These are phyloP conservation scores for Diaporthe vaccinii DNA, from an alignment of 2,329 filamentous ascomycete species.

Conservation along the genomic window DNA sequence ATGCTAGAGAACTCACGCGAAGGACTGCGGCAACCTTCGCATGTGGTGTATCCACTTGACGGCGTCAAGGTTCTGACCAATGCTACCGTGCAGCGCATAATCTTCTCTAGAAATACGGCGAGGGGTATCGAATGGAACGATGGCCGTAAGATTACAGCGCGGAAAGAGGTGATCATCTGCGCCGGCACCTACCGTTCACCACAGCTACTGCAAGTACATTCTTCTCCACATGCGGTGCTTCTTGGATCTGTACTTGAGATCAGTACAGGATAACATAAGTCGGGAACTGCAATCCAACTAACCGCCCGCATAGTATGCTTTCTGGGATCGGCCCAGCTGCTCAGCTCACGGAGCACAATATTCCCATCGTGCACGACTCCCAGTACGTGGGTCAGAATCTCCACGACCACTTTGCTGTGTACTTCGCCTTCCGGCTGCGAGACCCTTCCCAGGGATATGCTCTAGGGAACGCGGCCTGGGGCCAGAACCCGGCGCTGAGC, in stretches of 20 bases:
- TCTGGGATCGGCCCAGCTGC: conserved; percentile 53
- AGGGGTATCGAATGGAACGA: conserved; percentile 48
- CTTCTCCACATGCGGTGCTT: background rate
- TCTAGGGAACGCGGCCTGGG: conserved; percentile 33
- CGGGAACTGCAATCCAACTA: background rate
- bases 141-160: conserved; percentile 47
- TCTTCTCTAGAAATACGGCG: conserved; percentile 41
- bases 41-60: conserved; percentile 46
- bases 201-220: conserved; percentile 47
- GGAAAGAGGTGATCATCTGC: conserved; percentile 53
- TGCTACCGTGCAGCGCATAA: conserved; percentile 44
- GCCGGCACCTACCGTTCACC: conserved; percentile 54
- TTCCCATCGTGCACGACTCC: conserved; percentile 63
- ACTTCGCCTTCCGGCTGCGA: conserved; percentile 27
- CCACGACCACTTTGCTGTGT: conserved; percentile 59
- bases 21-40: conserved; percentile 44
- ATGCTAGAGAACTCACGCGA: conserved; percentile 46
- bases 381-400: conserved; percentile 71
- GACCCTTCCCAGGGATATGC: conserved; percentile 14
- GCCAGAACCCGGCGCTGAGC: conserved; percentile 19
- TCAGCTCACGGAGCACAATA: conserved; percentile 47
- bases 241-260: too few species aligned
- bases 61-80: conserved; percentile 46
- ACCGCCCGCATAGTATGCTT: conserved; percentile 44
- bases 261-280: background rate